A percentile compares a stretch with the other conserved stretches of the same genome.
Conservation (phyloP, 108 stramenopile genomes). For the Cyclotella sp. region DNA sequence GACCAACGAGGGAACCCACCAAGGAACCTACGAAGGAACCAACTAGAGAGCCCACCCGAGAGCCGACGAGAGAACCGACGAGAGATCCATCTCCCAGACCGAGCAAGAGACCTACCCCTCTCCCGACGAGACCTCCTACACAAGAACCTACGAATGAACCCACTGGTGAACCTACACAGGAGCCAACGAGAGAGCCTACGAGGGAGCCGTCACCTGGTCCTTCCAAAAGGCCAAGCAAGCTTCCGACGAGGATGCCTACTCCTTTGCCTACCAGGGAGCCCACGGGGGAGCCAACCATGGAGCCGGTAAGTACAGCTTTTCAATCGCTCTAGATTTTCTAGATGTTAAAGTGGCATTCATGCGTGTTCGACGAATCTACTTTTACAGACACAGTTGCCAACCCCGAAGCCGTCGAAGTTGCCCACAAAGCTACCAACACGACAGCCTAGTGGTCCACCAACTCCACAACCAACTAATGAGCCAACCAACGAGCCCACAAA, state of each 20-base stretch:
- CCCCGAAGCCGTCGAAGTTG: not conserved
- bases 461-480: conserved; percentile 10
- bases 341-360: not conserved
- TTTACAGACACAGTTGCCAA: not conserved
- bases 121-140: conserved; percentile 25
- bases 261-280: conserved; percentile 37
- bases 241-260: conserved; percentile 14
- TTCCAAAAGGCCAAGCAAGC: conserved; percentile 13
- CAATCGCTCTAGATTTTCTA: not conserved
- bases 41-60: conserved; percentile 8
- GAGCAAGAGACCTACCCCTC: conserved; percentile 15
- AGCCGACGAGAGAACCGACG: conserved; percentile 15
- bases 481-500: conserved; percentile 23
- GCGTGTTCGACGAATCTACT: not conserved
- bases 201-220: conserved; percentile 24
- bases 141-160: not conserved
- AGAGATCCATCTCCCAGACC: conserved; percentile 16
- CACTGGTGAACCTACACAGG: conserved; percentile 18
- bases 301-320: conserved; percentile 6
- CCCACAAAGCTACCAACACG: conserved; percentile 4
- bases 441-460: not conserved
- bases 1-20: conserved; percentile 5
- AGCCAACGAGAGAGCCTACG: conserved; percentile 34
- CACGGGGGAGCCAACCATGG: conserved; percentile 37
- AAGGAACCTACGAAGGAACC: conserved; percentile 15